Evolutionary conservation across 2,329 filamentous ascomycete genomes (phyloP), one percentile per base, ranked within the genome.

Genomic region (Knufia petricola): DNA sequence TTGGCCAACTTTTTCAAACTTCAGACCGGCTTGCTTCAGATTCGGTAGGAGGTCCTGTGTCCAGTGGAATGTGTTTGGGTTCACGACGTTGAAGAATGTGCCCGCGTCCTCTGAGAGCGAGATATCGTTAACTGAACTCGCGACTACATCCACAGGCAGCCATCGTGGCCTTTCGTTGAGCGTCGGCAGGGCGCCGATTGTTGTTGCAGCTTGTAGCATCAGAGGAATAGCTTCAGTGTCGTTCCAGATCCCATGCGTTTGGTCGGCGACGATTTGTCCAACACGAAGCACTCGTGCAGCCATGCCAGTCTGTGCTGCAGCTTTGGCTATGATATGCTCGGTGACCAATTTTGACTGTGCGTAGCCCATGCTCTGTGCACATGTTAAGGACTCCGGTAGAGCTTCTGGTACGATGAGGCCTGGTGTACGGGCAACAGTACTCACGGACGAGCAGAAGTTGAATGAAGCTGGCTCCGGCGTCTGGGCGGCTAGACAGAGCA

Each of bases 291-390:
- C 59, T 9, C 65, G 63, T 21, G 73, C 64, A 20, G 21, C 32
- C 3, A 70, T 57, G 26, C 55, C 47, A 1, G 59, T 57, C 46
- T 52, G 50, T 32, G 17, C 20, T 17, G 38, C 37, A 15, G 38
- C 49, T 24, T 60, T 49, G 34, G 60, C 58, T 15, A 71, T 70
- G 3, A 79, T 69, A 17, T 66, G 64, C 61, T 81, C 78, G 1
- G 75, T 76, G 2, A 79, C 74, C 73, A 76, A 79, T 61, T 77
- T 73, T 1, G 74, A 78, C 23, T 69, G 68, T 1, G 74, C 71
- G 53, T 81, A 81, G 3, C 77, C 77, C 4, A 78, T 63, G 1
- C 48, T 46, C 26, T 56, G 50, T 19, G 46, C 50, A 15, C 48
- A 55, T 26, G 31, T 31, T 19, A 50, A 50, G 12, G 47, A 50